A percentile compares a stretch with the other conserved stretches of the same genome.
These are phyloP conservation scores for Globisporangium lucens DNA, from an alignment of 352 stramenopile species.

Conservation along the genomic window DNA sequence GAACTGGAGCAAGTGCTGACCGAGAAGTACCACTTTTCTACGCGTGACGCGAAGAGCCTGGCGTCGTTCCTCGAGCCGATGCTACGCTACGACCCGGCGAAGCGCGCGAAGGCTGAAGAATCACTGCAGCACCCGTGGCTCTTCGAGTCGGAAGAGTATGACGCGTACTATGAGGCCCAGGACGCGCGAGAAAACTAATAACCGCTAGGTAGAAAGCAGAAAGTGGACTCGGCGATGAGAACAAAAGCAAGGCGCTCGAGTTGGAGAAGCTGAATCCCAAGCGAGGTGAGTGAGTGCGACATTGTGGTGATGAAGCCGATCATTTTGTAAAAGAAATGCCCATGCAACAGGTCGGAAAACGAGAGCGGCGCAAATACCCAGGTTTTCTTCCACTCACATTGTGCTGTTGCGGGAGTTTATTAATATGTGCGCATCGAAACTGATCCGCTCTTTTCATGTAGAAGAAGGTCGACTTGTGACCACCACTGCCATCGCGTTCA, in stretches of 20 bases:
- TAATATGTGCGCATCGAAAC: conserved; percentile 6
- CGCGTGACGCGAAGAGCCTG: conserved; percentile 84
- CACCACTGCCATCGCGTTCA: background rate
- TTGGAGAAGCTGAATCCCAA: background rate
- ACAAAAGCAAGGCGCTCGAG: background rate
- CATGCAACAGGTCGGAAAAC: background rate
- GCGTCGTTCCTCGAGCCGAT: conserved; percentile 95
- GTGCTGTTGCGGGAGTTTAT: background rate
- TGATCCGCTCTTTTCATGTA: conserved; percentile 1
- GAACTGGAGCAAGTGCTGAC: conserved; percentile 94
- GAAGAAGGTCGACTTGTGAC: background rate
- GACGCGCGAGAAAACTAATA: conserved; percentile 14
- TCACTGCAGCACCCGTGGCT: conserved; percentile 96
- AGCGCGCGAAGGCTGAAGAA: conserved; percentile 92
- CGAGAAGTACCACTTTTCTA: conserved; percentile 95
- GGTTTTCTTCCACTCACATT: background rate
- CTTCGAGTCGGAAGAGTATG: conserved; percentile 10
- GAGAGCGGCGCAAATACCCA: background rate
- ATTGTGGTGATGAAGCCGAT: background rate
- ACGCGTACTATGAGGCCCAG: conserved; percentile 16
- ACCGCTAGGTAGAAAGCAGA: conserved; percentile 3
- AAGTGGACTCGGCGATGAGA: background rate
- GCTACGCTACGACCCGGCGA: conserved; percentile 82
- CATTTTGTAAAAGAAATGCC: background rate
- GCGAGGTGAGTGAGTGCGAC: background rate